A percentile compares a stretch with the other conserved stretches of the same genome.
Conservation (phyloP, 768 basidiomycete species). For the Piloderma croceum region DNA sequence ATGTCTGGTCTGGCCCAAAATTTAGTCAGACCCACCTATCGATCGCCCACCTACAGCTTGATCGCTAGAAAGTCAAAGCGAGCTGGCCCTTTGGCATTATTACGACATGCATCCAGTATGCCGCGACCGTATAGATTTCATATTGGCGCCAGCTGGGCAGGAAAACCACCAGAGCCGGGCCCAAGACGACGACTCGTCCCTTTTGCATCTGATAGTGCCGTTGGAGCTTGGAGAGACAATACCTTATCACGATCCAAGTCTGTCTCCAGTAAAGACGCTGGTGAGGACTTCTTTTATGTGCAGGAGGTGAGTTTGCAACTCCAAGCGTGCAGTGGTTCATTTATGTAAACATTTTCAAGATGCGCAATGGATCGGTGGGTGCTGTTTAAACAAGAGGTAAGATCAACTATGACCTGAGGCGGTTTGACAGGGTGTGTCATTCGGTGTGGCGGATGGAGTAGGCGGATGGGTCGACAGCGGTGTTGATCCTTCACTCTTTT, state of each 20-base stretch:
- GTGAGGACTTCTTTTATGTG: constrained; percentile 63
- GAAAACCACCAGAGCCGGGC: constrained; percentile 48
- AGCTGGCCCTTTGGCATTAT: too few relatives aligned
- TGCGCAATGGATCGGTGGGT: constrained; percentile 74
- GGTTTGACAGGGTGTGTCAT: constrained; percentile 74
- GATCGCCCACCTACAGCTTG: too few relatives aligned
- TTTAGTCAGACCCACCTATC: too few relatives aligned
- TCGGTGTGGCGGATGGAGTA: constrained; percentile 90
- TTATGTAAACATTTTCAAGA: constrained; percentile 37
- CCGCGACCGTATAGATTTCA: constrained; percentile 71
- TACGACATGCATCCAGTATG: too few relatives aligned
- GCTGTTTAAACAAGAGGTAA: constrained; percentile 29
- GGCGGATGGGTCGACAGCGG: constrained; percentile 86
- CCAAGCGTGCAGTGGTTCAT: constrained; percentile 2
- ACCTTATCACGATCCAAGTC: constrained; percentile 45
- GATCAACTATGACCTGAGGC: constrained; percentile 7
- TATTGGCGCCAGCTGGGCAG: constrained; percentile 73
- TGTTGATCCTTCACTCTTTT: constrained; percentile 84
- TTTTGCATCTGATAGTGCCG: constrained; percentile 51
- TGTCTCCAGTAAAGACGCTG: constrained; percentile 35
- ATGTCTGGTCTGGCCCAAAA: too few relatives aligned
- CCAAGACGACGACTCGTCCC: constrained; percentile 34
- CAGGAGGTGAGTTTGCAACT: constrained; percentile 50
- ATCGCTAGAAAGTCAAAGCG: too few relatives aligned
- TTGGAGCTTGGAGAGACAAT: constrained; percentile 67